Evolutionary conservation across 108 stramenopile species (phyloP).

Genomic region (Cylindrotheca fusiformis): DNA sequence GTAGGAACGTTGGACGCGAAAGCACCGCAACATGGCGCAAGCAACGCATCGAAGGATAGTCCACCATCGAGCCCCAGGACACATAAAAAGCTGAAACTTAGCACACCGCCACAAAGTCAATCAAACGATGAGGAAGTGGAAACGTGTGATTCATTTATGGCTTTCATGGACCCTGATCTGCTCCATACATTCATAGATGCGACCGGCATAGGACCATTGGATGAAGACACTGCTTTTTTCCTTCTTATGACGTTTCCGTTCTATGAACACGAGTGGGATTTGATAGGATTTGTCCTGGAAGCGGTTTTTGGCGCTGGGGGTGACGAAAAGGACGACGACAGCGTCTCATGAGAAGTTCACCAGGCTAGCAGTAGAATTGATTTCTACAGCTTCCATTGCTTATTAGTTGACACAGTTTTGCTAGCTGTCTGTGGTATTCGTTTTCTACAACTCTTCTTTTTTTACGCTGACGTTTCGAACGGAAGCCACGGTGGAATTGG

Average conservation of each 20-base stretch:
- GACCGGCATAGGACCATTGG: slow-evolving; percentile 35
- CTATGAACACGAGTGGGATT: slow-evolving; percentile 84
- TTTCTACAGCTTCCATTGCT: neutral
- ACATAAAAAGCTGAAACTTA: slow-evolving; percentile 6
- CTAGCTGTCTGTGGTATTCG: too few relatives aligned
- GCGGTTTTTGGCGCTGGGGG: slow-evolving; percentile 55
- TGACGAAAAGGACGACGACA: slow-evolving; percentile 39
- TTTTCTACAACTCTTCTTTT: slow-evolving; percentile 9
- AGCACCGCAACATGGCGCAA: neutral
- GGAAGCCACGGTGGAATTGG: slow-evolving; percentile 3
- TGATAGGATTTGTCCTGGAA: slow-evolving; percentile 65
- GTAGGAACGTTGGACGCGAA: neutral
- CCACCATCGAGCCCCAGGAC: neutral
- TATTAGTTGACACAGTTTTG: too few relatives aligned
- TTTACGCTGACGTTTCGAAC: slow-evolving; percentile 3
- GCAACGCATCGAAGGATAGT: neutral
- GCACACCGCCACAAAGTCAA: neutral
- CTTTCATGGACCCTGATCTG: slow-evolving; percentile 70
- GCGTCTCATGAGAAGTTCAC: too few relatives aligned
- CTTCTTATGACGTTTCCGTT: slow-evolving; percentile 80
- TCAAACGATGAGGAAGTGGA: slow-evolving; percentile 9
- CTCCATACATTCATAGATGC: slow-evolving; percentile 44
- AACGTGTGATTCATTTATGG: slow-evolving; percentile 53
- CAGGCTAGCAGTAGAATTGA: neutral
- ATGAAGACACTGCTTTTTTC: slow-evolving; percentile 59